Evolutionary conservation across 257 asterid species (phyloP).

Genomic region (Cruciata laevipes): DNA sequence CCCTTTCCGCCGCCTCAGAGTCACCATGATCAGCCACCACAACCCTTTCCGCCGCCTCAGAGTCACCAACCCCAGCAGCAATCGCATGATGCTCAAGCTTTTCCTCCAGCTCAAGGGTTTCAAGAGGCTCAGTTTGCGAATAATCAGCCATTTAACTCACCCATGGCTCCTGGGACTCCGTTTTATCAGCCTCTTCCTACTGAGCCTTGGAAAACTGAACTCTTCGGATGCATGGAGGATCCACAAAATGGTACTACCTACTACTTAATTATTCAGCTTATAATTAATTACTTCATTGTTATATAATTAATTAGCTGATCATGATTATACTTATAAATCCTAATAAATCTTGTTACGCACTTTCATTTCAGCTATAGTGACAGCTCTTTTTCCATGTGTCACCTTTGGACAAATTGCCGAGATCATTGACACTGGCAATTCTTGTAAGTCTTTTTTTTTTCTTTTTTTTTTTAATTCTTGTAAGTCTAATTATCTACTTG

Average conservation of each 20-base stretch:
- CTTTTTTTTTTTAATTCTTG: no score
- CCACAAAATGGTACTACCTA: slow-evolving; percentile 45
- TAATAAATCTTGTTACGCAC: not conserved
- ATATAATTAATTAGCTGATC: not conserved
- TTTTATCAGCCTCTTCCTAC: slow-evolving; percentile 7
- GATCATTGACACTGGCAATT: slow-evolving; percentile 42
- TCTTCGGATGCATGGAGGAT: slow-evolving; percentile 50
- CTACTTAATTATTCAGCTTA: not conserved
- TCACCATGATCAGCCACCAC: not conserved
- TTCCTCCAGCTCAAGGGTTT: slow-evolving; percentile 5
- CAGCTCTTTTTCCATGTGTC: slow-evolving; percentile 34
- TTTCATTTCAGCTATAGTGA: slow-evolving; percentile 26
- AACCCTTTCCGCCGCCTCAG: slow-evolving; percentile 14
- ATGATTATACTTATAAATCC: no score
- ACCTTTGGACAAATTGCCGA: slow-evolving; percentile 67
- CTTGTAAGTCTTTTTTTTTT: slow-evolving; percentile 44
- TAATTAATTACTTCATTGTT: no score
- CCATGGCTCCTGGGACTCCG: slow-evolving; percentile 2
- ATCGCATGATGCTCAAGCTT: not conserved
- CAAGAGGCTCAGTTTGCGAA: no score
- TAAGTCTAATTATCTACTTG: slow-evolving; percentile 29
- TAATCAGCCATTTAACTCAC: slow-evolving; percentile 10
- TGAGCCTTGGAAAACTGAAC: slow-evolving; percentile 34
- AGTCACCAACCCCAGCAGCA: no score
- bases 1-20: slow-evolving; percentile 14